These are phyloP conservation scores for Myxozyma nipponensis DNA, from an alignment of 805 yeast genomes.

Conservation along the genomic window DNA sequence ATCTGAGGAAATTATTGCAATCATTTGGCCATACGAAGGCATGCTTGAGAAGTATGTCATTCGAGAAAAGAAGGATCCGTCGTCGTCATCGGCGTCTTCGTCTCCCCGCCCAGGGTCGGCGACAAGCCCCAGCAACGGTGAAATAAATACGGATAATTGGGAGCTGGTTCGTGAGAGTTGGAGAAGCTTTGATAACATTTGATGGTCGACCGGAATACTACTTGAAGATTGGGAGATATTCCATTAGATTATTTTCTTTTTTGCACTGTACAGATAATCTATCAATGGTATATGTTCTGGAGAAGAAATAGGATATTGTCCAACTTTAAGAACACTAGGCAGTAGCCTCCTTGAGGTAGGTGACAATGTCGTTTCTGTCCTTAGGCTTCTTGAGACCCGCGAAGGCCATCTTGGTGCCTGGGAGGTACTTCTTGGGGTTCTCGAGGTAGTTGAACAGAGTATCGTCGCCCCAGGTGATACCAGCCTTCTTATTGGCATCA, in stretches of 20 bases:
- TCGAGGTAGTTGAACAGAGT: constrained; percentile 92
- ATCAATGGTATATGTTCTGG: not conserved
- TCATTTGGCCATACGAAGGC: constrained; percentile 69
- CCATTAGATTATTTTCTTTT: not conserved
- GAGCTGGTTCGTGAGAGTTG: constrained; percentile 67
- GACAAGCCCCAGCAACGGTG: constrained; percentile 18
- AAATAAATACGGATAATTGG: constrained; percentile 42
- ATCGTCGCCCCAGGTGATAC: constrained; percentile 82
- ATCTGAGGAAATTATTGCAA: constrained; percentile 64
- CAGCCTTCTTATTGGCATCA: constrained; percentile 96
- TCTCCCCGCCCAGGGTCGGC: constrained; percentile 1
- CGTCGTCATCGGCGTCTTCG: not conserved
- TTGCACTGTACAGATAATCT: not conserved
- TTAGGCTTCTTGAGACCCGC: constrained; percentile 99
- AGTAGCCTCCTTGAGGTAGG: constrained; percentile 49
- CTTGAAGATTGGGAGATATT: not conserved
- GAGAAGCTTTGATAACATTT: constrained; percentile 50
- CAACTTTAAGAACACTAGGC: constrained; percentile 29
- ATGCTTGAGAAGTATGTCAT: constrained; percentile 86
- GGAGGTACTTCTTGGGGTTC: constrained; percentile 99
- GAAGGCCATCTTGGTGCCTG: constrained; percentile 99
- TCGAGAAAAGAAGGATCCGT: constrained; percentile 45
- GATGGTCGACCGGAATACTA: not conserved
- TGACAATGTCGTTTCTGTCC: constrained; percentile 95
- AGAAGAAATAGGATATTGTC: too few relatives aligned